A percentile compares a stretch with the other conserved stretches of the same genome.
phyloP scores from a whole-genome alignment of 768 basidiomycete genomes.

The Phlebiopsis gigantea region DNA sequence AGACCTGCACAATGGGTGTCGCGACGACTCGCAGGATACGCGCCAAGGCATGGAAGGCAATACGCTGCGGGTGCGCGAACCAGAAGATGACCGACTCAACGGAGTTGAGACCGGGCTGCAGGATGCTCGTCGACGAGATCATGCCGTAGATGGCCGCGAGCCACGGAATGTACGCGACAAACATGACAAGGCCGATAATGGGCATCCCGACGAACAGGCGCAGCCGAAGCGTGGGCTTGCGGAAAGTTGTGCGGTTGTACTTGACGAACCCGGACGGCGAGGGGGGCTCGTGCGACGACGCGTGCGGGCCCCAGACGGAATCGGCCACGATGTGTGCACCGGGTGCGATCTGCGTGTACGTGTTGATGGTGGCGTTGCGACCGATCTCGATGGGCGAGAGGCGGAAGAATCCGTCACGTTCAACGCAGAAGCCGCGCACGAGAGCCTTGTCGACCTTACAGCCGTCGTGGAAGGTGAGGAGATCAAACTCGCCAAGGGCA shows the following conservation, averaged over 20 bases:
- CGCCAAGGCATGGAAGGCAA: conserved; percentile 35
- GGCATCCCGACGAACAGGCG: conserved; percentile 36
- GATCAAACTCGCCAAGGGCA: conserved; percentile 38
- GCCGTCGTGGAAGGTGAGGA: conserved; percentile 38
- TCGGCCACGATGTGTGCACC: conserved; percentile 32
- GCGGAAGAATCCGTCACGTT: conserved; percentile 39
- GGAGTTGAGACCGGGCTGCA: conserved; percentile 24
- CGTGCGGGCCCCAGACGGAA: conserved; percentile 41
- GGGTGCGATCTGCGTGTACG: conserved; percentile 39
- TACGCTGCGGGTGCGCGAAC: conserved; percentile 36
- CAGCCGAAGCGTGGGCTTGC: conserved; percentile 28
- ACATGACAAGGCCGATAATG: conserved; percentile 30
- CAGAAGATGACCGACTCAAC: conserved; percentile 38
- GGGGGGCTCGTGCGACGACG: conserved; percentile 36
- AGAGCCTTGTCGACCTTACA: conserved; percentile 37
- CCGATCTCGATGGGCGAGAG: conserved; percentile 36
- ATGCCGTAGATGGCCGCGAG: conserved; percentile 34
- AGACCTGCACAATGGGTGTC: conserved; percentile 34
- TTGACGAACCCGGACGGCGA: conserved; percentile 32
- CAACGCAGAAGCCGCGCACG: conserved; percentile 40
- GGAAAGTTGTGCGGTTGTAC: conserved; percentile 34
- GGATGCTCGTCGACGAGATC: conserved; percentile 29
- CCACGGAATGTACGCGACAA: conserved; percentile 40
- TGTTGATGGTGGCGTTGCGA: conserved; percentile 34
- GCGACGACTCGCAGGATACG: conserved; percentile 33